Evolutionary conservation across 2,329 filamentous ascomycete genomes (phyloP).

Genomic region (Penicillium thymicola): DNA sequence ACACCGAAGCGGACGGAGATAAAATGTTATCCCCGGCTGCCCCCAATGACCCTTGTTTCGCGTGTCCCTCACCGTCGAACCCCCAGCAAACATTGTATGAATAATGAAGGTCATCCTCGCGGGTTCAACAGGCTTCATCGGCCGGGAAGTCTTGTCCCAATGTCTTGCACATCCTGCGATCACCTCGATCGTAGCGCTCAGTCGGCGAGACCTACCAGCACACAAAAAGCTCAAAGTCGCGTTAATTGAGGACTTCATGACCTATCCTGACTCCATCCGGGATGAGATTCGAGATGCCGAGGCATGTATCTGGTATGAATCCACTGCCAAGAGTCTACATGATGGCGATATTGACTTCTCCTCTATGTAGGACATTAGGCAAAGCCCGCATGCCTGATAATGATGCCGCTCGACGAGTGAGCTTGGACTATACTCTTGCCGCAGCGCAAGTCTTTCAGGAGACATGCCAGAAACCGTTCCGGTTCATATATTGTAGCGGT

Average conservation of each 20-base stretch:
- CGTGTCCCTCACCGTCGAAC: not conserved
- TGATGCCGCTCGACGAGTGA: constrained; percentile 7
- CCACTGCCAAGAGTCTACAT: not conserved
- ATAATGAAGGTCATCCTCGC: constrained; percentile 23
- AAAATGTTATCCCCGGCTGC: not conserved
- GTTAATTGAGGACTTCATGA: constrained; percentile 53
- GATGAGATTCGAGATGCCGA: constrained; percentile 42
- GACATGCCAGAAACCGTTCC: constrained; percentile 8
- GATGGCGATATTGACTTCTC: not conserved
- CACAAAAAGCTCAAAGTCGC: constrained; percentile 51
- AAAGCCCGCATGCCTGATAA: constrained; percentile 7
- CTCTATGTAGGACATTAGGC: constrained; percentile 12
- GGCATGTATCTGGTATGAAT: constrained; percentile 46
- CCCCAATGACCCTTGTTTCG: not conserved
- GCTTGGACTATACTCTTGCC: constrained; percentile 8
- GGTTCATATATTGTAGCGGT: constrained; percentile 22
- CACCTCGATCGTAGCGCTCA: constrained; percentile 51
- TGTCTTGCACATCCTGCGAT: constrained; percentile 51
- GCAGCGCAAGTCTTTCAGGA: constrained; percentile 7
- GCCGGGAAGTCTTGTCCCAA: constrained; percentile 48
- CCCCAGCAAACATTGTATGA: not conserved
- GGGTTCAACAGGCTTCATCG: constrained; percentile 19
- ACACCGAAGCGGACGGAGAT: not conserved
- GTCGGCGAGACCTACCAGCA: constrained; percentile 46
- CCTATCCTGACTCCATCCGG: constrained; percentile 48